phyloP scores from a whole-genome alignment of 768 basidiomycete genomes.

The Tricholoma sp. region DNA sequence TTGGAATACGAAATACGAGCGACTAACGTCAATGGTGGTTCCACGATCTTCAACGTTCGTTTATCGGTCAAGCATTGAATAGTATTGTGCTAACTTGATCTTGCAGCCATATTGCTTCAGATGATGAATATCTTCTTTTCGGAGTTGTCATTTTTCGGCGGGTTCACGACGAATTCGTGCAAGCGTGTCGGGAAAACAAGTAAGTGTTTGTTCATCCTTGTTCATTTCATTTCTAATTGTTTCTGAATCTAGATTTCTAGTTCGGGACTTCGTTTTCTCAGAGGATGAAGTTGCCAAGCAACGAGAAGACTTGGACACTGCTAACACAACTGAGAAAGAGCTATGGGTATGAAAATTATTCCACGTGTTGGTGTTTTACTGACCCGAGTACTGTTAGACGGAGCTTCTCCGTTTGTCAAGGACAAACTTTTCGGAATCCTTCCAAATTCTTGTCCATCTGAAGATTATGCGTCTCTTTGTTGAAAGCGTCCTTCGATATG shows the following conservation, averaged over 20 bases:
- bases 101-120: slow-evolving; percentile 65
- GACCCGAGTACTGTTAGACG: slow-evolving; percentile 44
- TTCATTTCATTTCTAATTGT: slow-evolving; percentile 1
- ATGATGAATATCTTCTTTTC: slow-evolving; percentile 87
- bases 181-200: slow-evolving; percentile 96
- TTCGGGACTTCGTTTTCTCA: slow-evolving; percentile 91
- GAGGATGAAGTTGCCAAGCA: slow-evolving; percentile 79
- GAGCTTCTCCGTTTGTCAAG: slow-evolving; percentile 86
- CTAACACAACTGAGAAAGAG: slow-evolving; percentile 88
- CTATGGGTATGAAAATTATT: slow-evolving; percentile 74
- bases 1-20: slow-evolving; percentile 88
- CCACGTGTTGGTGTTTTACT: neutral
- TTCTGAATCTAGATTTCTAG: slow-evolving; percentile 64
- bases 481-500: slow-evolving; percentile 94
- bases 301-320: slow-evolving; percentile 70
- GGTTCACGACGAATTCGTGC: slow-evolving; percentile 86
- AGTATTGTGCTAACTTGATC: slow-evolving; percentile 7
- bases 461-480: slow-evolving; percentile 90
- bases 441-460: slow-evolving; percentile 89
- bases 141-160: slow-evolving; percentile 85
- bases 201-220: slow-evolving; percentile 28
- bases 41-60: slow-evolving; percentile 80
- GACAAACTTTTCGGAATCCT: slow-evolving; percentile 96
- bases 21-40: slow-evolving; percentile 83
- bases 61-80: slow-evolving; percentile 2